Conservation (phyloP, 2,329 filamentous ascomycete species). For the Hypomyces perniciosus region DNA sequence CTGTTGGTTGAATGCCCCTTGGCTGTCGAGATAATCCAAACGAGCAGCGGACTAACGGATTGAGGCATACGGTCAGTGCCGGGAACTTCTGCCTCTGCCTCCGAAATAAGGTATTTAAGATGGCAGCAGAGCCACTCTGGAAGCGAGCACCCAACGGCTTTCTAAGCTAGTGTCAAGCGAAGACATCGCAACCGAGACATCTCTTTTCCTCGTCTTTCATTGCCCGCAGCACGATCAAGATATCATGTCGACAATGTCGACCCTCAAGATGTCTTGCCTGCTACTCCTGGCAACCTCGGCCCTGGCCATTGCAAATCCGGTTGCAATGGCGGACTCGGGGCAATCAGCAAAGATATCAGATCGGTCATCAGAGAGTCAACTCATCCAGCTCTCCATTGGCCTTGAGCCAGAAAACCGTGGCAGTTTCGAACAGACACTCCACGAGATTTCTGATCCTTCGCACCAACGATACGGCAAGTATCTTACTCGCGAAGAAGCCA, state of each 20-base stretch:
- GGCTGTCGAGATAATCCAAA: too few species aligned
- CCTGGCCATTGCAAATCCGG: conserved; percentile 2
- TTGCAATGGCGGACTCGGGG: conserved; percentile 21
- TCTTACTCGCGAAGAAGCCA: conserved; percentile 42
- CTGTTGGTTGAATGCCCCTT: too few species aligned
- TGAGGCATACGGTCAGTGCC: too few species aligned
- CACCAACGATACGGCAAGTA: conserved; percentile 43
- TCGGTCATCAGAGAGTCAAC: conserved; percentile 10
- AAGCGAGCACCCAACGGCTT: too few species aligned
- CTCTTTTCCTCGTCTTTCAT: not conserved
- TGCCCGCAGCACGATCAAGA: not conserved
- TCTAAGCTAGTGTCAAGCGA: too few species aligned
- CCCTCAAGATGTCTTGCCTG: not conserved
- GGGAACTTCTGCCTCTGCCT: too few species aligned
- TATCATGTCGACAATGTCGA: not conserved
- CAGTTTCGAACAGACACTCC: conserved; percentile 37
- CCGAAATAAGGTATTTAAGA: too few species aligned
- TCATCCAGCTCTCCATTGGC: conserved; percentile 26
- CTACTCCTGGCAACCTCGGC: not conserved
- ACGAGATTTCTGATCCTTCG: conserved; percentile 44
- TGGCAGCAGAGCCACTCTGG: too few species aligned
- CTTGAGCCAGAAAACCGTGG: conserved; percentile 20
- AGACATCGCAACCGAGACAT: not conserved
- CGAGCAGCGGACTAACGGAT: too few species aligned
- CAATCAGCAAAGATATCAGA: conserved; percentile 8